These are phyloP conservation scores for Hydrangea macrophylla DNA, from an alignment of 148 eudicot genomes.

Conservation along the genomic window DNA sequence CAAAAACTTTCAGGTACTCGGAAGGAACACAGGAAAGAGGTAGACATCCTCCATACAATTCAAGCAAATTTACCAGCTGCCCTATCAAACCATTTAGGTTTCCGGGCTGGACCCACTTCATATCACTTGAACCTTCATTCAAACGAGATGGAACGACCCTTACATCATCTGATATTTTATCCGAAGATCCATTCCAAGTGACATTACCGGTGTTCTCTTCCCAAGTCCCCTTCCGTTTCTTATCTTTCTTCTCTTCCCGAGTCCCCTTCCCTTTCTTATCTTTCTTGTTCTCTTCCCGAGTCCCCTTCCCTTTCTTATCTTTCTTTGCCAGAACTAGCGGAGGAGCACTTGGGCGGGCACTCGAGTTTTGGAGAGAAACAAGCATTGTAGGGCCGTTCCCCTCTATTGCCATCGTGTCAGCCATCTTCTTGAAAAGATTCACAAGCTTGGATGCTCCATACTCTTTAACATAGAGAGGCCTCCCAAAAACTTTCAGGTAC, in stretches of 20 bases:
- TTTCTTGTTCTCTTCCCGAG: slow-evolving; percentile 52
- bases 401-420: slow-evolving; percentile 50
- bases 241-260: too few species aligned
- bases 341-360: slow-evolving; percentile 34
- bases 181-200: slow-evolving; percentile 54
- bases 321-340: slow-evolving; percentile 35
- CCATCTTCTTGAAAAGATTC: slow-evolving; percentile 76
- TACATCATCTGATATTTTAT: slow-evolving; percentile 77
- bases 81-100: slow-evolving; percentile 75
- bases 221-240: too few species aligned
- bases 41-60: slow-evolving; percentile 63
- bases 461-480: slow-evolving; percentile 72
- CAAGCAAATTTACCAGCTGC: slow-evolving; percentile 76
- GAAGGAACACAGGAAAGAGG: slow-evolving; percentile 61
- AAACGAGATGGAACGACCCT: slow-evolving; percentile 48
- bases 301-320: slow-evolving; percentile 55
- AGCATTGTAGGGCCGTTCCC: slow-evolving; percentile 65
- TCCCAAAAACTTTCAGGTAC: slow-evolving; percentile 70
- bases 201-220: slow-evolving; percentile 27
- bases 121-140: slow-evolving; percentile 47
- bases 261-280: too few species aligned
- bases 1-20: slow-evolving; percentile 74
- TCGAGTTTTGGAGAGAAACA: slow-evolving; percentile 48
- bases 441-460: slow-evolving; percentile 78
- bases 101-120: slow-evolving; percentile 78